Evolutionary conservation across 257 asterid species (phyloP), one percentile per base, ranked within the genome.

Genomic region (Solanum stenotomum): DNA sequence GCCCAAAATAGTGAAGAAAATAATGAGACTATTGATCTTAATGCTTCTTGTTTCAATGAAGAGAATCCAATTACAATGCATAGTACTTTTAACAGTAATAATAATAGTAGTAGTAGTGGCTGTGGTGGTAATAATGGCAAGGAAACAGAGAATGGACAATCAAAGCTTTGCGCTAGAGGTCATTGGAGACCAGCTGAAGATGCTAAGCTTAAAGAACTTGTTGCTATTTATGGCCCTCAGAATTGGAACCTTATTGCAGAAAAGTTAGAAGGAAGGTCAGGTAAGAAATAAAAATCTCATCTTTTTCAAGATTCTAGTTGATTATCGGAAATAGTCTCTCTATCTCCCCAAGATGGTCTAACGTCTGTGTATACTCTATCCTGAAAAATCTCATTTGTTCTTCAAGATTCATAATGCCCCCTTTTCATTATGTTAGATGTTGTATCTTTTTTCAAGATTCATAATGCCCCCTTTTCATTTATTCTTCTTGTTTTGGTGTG

Each of bases 111-210:
- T 71, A 29, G 83, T 27, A 5, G 76, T 29, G 59, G 86, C 1
- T 52, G 63, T 46, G 68, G 87, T 83, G 20, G 25, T 78, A 52
- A 76, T 42, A 79, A 87, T 22, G 87, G 88, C 5, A 90, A 88
- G 77, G 94, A 90, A 70, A 72, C 86, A 49, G 91, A 78, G 81
- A 86, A 65, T 71, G 93, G 91, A 16, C 95, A 92, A 40, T 92
- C 98, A 25, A 94, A 95, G 92, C 94, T 93, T 2, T 94, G 97
- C 87, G 94, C 97, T 29, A 91, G 98, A 88, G 98, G 98, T 20
- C 98, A 96, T 86, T 96, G 98, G 98, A 93, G 98, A 87, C 98
- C 98, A 27, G 98, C 98, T 2, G 98, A 96, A 83, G 98, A 96
- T 88, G 33, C 96, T 3, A 95, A 94, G 89, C 95, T 96, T 4